Percentiles rank a stretch among this genome's conserved stretches.
Evolutionary conservation across 805 yeast species (phyloP).

Genomic region (Metschnikowia santaceciliae): DNA sequence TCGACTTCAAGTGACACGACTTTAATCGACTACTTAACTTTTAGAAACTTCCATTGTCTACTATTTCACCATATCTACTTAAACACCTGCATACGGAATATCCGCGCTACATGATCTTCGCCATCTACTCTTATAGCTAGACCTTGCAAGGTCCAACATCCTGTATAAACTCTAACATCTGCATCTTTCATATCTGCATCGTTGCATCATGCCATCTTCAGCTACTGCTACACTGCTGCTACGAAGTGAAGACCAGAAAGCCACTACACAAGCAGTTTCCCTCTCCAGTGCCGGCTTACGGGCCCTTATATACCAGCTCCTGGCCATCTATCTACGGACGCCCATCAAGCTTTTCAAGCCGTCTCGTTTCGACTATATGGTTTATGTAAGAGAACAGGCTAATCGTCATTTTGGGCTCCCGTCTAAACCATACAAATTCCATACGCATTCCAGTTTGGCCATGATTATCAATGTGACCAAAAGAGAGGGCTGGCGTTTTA

Average conservation of each 20-base stretch:
- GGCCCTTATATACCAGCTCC: slow-evolving; percentile 74
- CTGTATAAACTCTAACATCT: background rate
- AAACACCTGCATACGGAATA: background rate
- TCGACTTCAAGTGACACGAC: too few relatives aligned
- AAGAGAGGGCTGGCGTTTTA: slow-evolving; percentile 79
- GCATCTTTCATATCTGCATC: background rate
- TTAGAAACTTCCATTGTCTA: too few relatives aligned
- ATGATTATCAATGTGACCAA: slow-evolving; percentile 65
- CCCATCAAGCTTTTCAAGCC: slow-evolving; percentile 86
- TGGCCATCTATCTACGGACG: slow-evolving; percentile 74
- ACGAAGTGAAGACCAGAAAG: slow-evolving; percentile 13
- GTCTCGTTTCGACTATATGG: slow-evolving; percentile 81
- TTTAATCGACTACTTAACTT: too few relatives aligned
- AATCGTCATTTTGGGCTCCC: slow-evolving; percentile 43
- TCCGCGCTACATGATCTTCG: too few relatives aligned
- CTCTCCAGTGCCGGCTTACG: slow-evolving; percentile 82
- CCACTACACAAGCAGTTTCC: slow-evolving; percentile 54
- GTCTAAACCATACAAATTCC: slow-evolving; percentile 47
- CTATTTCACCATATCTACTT: too few relatives aligned
- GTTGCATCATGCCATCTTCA: slow-evolving; percentile 1
- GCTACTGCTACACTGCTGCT: slow-evolving; percentile 1
- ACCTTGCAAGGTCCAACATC: too few relatives aligned
- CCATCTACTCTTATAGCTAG: too few relatives aligned
- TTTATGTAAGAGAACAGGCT: slow-evolving; percentile 54
- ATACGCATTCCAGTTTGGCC: slow-evolving; percentile 78